Evolutionary conservation across 352 stramenopile species (phyloP), one percentile per base, ranked within the genome.

Genomic region (Phytophthora idaei): DNA sequence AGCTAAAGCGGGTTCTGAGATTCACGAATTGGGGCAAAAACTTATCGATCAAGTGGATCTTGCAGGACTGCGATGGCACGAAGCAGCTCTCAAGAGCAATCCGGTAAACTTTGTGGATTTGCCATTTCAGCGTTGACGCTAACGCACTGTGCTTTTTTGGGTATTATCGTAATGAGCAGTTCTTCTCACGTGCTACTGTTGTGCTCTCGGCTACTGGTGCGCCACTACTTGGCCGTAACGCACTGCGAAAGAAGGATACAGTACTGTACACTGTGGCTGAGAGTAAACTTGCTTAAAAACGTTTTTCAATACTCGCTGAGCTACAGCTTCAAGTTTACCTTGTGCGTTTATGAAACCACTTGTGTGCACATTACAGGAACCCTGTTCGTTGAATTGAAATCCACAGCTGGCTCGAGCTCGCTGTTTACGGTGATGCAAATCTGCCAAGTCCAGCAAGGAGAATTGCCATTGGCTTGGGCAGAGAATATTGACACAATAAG

Each of bases 41-140:
- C 17, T 21, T 21, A 0, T 21, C 17, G 17, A 0, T 21, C 17
- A 21, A 21, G 17, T 39, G 34, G 34, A 39, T 8, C 39, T 21
- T 45, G 17, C 39, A 45, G 25, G 39, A 45, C 31, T 48, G 12
- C 53, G 39, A 60, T 21, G 14, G 2, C 15, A 60, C 39, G 39
- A 60, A 50, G 39, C 53, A 60, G 37, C 53, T 60, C 53, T 50
- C n/a, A n/a, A 45, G 15, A 57, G 48, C 28, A 54, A 41, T 54
- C 48, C 28, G 17, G 17, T 21, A 21, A 21, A 21, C 17, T 21
- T 21, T 0, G 17, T 45, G 37, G 14, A 44, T 17, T 44, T 44
- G 37, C 10, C 2, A 2, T 44, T 44, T 44, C 0, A 21, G 17
- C 17, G 17, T 21, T 21, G 17, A 21, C 17, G 17, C 17, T 21